Evolutionary conservation across 306 rosid species (phyloP).

Genomic region (Vigna unguiculata): DNA sequence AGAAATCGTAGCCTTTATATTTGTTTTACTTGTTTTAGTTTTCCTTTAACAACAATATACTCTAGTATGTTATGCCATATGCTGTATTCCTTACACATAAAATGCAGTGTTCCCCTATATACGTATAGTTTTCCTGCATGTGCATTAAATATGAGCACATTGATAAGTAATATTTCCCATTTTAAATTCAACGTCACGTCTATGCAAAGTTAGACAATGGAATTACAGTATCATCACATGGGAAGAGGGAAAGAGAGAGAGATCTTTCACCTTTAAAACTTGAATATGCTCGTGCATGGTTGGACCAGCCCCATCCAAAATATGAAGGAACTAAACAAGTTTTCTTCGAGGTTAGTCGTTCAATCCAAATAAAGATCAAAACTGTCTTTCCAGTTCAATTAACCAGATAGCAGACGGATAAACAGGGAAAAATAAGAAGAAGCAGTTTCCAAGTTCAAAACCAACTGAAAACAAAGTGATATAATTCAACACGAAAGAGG

Average conservation of each 20-base stretch:
- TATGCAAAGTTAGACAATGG: conserved; percentile 46
- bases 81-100: conserved; percentile 26
- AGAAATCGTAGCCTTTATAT: conserved; percentile 17
- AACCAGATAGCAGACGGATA: conserved; percentile 54
- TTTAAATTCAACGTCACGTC: conserved; percentile 60
- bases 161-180: conserved; percentile 53
- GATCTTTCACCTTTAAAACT: conserved; percentile 53
- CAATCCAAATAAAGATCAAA: conserved; percentile 46
- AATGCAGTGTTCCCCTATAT: conserved; percentile 46
- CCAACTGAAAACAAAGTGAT: conserved; percentile 39
- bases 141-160: conserved; percentile 52
- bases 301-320: conserved; percentile 49
- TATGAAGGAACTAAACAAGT: conserved; percentile 18
- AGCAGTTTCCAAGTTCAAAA: conserved; percentile 56
- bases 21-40: conserved; percentile 39
- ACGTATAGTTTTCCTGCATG: conserved; percentile 50
- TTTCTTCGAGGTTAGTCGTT: conserved; percentile 37
- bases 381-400: conserved; percentile 42
- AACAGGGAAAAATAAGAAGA: conserved; percentile 51
- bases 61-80: conserved; percentile 22
- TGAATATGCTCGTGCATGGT: conserved; percentile 58
- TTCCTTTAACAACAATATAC: conserved; percentile 32
- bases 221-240: conserved; percentile 44
- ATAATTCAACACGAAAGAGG: conserved; percentile 34
- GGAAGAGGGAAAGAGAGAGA: conserved; percentile 40